These are phyloP conservation scores for Cronartium quercuum DNA, from an alignment of 1,284 basidiomycete genomes.

Conservation along the genomic window DNA sequence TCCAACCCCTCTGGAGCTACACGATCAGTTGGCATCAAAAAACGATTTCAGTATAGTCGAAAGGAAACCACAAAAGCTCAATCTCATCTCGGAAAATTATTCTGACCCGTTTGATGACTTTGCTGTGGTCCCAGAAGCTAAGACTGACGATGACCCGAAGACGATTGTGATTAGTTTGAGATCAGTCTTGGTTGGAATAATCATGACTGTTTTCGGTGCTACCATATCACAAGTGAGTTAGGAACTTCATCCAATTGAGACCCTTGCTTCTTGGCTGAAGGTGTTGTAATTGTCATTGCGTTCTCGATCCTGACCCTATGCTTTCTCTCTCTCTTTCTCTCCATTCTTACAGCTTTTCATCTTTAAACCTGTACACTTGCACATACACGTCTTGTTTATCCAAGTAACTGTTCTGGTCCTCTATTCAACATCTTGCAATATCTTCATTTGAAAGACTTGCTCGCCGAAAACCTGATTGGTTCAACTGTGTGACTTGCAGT, in stretches of 20 bases:
- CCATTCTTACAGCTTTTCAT: slow-evolving; percentile 3
- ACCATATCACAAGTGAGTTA: slow-evolving; percentile 26
- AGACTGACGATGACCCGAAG: slow-evolving; percentile 23
- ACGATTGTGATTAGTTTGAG: slow-evolving; percentile 24
- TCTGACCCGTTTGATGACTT: slow-evolving; percentile 33
- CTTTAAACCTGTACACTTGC: slow-evolving; percentile 25
- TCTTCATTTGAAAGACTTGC: no score
- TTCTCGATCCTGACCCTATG: background rate
- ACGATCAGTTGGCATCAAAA: background rate
- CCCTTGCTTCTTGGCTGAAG: no score
- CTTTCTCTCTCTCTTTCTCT: background rate
- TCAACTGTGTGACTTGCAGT: slow-evolving; percentile 3
- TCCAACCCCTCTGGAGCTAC: background rate
- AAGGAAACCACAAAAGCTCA: no score
- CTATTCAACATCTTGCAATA: no score
- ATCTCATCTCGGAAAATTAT: background rate
- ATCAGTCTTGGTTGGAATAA: slow-evolving; percentile 18
- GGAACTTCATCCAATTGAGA: background rate
- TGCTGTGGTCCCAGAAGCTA: slow-evolving; percentile 20
- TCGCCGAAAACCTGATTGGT: no score
- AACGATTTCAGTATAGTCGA: background rate
- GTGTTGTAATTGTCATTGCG: background rate
- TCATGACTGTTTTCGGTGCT: slow-evolving; percentile 31
- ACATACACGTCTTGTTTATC: slow-evolving; percentile 14
- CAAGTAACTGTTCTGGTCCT: slow-evolving; percentile 25